These are phyloP conservation scores for Speleostelium caveatum DNA, from an alignment of 78 protist species.

Conservation along the genomic window DNA sequence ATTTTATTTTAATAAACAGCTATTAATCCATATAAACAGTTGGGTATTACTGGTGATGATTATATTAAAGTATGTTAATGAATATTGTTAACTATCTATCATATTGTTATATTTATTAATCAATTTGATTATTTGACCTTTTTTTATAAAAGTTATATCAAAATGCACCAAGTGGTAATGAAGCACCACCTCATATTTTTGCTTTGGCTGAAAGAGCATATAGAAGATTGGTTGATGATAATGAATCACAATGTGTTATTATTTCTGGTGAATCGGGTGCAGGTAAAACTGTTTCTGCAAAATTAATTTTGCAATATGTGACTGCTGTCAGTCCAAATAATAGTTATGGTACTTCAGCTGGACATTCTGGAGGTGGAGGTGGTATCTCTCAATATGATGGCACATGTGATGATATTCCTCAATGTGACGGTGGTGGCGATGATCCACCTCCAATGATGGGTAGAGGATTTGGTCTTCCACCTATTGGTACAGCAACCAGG, in stretches of 20 bases:
- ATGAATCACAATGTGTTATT: slow-evolving; percentile 80
- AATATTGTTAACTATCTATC: no score
- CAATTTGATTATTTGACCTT: background rate
- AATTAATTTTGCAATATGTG: slow-evolving; percentile 92
- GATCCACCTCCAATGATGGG: slow-evolving; percentile 16
- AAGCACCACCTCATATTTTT: slow-evolving; percentile 91
- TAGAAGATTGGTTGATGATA: slow-evolving; percentile 86
- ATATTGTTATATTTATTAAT: background rate
- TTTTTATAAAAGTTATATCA: slow-evolving; percentile 61
- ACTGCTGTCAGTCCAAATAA: slow-evolving; percentile 89
- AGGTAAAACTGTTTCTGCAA: slow-evolving; percentile 95
- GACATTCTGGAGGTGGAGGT: slow-evolving; percentile 9
- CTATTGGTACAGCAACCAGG: slow-evolving; percentile 3
- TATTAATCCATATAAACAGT: slow-evolving; percentile 85
- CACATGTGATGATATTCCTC: slow-evolving; percentile 8
- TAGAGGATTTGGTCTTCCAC: slow-evolving; percentile 44
- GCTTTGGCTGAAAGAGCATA: slow-evolving; percentile 89
- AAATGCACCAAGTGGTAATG: slow-evolving; percentile 62
- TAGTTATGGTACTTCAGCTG: slow-evolving; percentile 22
- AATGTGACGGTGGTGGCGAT: background rate
- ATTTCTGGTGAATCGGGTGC: slow-evolving; percentile 84
- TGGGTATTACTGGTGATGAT: slow-evolving; percentile 89
- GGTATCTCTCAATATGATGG: slow-evolving; percentile 68
- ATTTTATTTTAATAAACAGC: background rate
- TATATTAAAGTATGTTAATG: slow-evolving; percentile 67